phyloP scores from a whole-genome alignment of 257 asterid species.

The Solanum sejunctum region DNA sequence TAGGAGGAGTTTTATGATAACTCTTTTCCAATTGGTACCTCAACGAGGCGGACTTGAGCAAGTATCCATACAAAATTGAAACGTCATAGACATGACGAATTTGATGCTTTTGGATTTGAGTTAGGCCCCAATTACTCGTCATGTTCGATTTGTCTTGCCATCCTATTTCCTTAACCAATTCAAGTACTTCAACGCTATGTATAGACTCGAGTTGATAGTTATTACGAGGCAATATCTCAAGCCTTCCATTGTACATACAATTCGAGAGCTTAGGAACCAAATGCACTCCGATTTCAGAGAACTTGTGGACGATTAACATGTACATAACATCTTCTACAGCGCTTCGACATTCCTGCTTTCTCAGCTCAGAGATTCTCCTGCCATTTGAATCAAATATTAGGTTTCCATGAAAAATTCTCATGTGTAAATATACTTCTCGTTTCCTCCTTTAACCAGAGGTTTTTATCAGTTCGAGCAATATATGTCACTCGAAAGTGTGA shows the following conservation, averaged over 20 bases:
- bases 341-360: conserved; percentile 32
- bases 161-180: conserved; percentile 59
- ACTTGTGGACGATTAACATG: conserved; percentile 33
- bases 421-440: no score
- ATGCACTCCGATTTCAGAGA: conserved; percentile 52
- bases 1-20: neutral
- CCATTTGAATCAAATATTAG: conserved; percentile 7
- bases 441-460: no score
- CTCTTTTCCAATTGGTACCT: conserved; percentile 54
- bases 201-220: conserved; percentile 84
- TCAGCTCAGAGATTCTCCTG: conserved; percentile 72
- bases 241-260: conserved; percentile 56
- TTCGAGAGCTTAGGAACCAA: conserved; percentile 60
- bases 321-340: conserved; percentile 77
- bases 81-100: conserved; percentile 48
- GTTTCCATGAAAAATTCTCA: no score
- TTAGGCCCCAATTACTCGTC: conserved; percentile 41
- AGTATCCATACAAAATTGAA: conserved; percentile 69
- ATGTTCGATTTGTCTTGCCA: conserved; percentile 23
- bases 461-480: no score
- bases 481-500: no score
- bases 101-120: conserved; percentile 19
- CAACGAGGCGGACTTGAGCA: conserved; percentile 54
- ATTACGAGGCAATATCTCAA: conserved; percentile 67
- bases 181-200: conserved; percentile 46